Base-by-base conservation (phyloP, 768 basidiomycete species). In the Cystobasidium tubakii region DNA sequence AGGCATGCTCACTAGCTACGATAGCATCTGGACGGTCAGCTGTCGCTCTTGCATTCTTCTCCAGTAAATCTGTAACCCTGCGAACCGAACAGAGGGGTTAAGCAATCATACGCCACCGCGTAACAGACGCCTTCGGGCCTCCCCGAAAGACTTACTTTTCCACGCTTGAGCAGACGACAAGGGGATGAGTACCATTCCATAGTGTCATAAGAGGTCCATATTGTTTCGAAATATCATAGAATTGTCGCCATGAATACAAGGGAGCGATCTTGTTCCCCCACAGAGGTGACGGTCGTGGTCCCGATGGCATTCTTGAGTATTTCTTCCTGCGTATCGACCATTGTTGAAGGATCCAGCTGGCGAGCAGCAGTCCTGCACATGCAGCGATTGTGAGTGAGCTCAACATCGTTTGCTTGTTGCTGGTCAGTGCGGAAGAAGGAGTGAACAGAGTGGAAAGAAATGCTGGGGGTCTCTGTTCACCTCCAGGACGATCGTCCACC, bases 11-110 rank as follows among this genome's bases (percentile, higher is more conserved):
- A 60, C 57, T 34, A 31, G 57, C 69, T 21, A 60, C 69, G 6
- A 71, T 71, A 60, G 33, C 54, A 34, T 36, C 29, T 23, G 69
- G 69, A 25, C 69, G 27, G 42, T 71, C 69, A 1, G 69, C 10
- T 29, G 69, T 57, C 4, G 53, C 33, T 44, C 69, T 55, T n/a
- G 69, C 69, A 36, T 71, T 62, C 43, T 71, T 71, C 55, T 71
- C 54, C 21, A 71, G 4, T 21, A 71, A 29, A 7, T 36, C 54
- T 1, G 9, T 46, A 17, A 31, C 69, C n/a, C 57, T 60, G 27
- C 17, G 17, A 29, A 60, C 4, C 9, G 21, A 60, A 29, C 2
- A 60, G 7, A 60, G 46, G 46, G n/a, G 7, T 15, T 50, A 50
- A n/a, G n/a, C 12, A 19, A 50, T 3, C 4, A 17, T 50, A 50